Conservation (phyloP, 2,329 filamentous ascomycete genomes). For the Paraconiothyrium brasiliense region DNA sequence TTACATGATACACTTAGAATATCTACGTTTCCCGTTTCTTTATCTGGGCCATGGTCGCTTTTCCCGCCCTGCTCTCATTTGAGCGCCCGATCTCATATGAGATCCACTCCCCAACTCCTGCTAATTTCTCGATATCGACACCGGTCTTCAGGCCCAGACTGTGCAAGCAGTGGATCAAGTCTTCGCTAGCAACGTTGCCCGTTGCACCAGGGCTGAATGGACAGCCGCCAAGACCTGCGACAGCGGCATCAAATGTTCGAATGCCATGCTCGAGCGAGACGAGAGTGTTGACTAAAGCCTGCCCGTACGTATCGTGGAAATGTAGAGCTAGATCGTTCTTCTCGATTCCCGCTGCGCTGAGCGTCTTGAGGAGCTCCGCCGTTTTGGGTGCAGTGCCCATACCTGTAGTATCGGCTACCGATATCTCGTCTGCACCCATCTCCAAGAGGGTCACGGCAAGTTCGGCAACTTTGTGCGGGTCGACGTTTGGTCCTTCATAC, state of each 20-base stretch:
- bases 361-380: slow-evolving; percentile 69
- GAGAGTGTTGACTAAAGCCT: slow-evolving; percentile 83
- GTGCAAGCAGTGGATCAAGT: slow-evolving; percentile 79
- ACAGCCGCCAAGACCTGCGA: slow-evolving; percentile 83
- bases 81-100: slow-evolving; percentile 43
- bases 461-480: slow-evolving; percentile 68
- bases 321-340: slow-evolving; percentile 80
- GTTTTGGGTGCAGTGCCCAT: slow-evolving; percentile 84
- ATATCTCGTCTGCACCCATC: slow-evolving; percentile 91
- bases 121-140: slow-evolving; percentile 57
- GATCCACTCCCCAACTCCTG: slow-evolving; percentile 52
- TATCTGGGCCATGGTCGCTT: slow-evolving; percentile 47
- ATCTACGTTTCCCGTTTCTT: slow-evolving; percentile 25
- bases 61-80: slow-evolving; percentile 52
- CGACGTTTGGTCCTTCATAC: slow-evolving; percentile 71
- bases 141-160: slow-evolving; percentile 79
- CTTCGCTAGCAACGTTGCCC: slow-evolving; percentile 86
- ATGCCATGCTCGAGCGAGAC: slow-evolving; percentile 81
- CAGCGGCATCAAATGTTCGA: slow-evolving; percentile 79
- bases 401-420: slow-evolving; percentile 88
- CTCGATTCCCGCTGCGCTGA: slow-evolving; percentile 73
- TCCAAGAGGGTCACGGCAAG: slow-evolving; percentile 74
- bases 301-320: slow-evolving; percentile 89
- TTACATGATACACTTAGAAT: not conserved
- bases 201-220: slow-evolving; percentile 87